Conservation (phyloP, 2,329 filamentous ascomycete genomes). For the Dissoconium aciculare region DNA sequence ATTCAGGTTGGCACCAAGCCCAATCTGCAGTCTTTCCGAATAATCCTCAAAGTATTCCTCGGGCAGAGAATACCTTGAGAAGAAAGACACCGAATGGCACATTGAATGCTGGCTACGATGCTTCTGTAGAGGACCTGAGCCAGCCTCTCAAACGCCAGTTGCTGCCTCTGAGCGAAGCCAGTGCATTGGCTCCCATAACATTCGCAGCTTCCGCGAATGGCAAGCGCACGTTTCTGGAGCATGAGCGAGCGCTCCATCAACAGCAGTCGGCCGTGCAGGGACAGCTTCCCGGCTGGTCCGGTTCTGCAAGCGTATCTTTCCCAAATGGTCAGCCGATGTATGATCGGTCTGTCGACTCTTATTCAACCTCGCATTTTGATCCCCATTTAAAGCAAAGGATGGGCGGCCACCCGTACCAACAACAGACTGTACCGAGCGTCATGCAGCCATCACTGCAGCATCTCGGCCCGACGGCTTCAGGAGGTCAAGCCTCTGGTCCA, state of each 20-base stretch:
- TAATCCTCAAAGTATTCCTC: conserved; percentile 18
- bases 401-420: conserved; percentile 17
- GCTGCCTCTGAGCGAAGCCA: conserved; percentile 42
- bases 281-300: not conserved
- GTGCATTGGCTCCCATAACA: conserved; percentile 8
- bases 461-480: conserved; percentile 44
- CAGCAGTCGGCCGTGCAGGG: conserved; percentile 13
- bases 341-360: conserved; percentile 48
- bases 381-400: too few species aligned
- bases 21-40: conserved; percentile 8
- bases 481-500: conserved; percentile 38
- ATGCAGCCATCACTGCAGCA: conserved; percentile 45
- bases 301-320: conserved; percentile 5
- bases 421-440: conserved; percentile 41
- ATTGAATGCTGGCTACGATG: conserved; percentile 80
- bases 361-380: conserved; percentile 32
- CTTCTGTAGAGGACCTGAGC: conserved; percentile 34
- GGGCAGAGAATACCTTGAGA: conserved; percentile 60
- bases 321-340: too few species aligned
- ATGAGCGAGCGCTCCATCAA: conserved; percentile 20
- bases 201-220: conserved; percentile 20
- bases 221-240: conserved; percentile 20
- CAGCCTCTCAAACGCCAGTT: conserved; percentile 61
- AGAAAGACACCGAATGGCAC: conserved; percentile 93
- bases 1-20: conserved; percentile 8